These are phyloP conservation scores for Taphrina confusa DNA, from an alignment of 1,139 yeast genomes.

Conservation along the genomic window DNA sequence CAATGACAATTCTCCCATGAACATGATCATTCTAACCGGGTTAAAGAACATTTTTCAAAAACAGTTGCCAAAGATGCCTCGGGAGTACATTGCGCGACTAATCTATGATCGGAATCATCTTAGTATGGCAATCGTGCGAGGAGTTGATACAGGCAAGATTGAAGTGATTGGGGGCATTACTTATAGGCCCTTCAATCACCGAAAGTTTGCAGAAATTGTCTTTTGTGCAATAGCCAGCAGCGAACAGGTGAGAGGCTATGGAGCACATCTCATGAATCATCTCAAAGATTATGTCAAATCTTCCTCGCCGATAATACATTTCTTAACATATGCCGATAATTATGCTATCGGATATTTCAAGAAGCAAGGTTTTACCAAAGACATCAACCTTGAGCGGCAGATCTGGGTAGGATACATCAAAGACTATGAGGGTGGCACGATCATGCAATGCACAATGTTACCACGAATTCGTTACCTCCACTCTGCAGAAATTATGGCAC, in stretches of 20 bases:
- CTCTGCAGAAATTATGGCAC: slow-evolving; percentile 75
- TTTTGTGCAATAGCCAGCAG: slow-evolving; percentile 97
- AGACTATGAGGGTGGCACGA: slow-evolving; percentile 97
- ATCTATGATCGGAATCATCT: slow-evolving; percentile 93
- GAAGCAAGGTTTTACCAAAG: slow-evolving; percentile 97
- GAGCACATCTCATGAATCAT: slow-evolving; percentile 98
- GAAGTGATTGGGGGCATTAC: slow-evolving; percentile 98
- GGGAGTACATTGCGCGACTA: slow-evolving; percentile 89
- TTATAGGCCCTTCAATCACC: slow-evolving; percentile 84
- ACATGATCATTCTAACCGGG: slow-evolving; percentile 88
- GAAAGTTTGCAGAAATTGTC: slow-evolving; percentile 95
- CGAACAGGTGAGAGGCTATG: slow-evolving; percentile 96
- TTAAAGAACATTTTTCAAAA: slow-evolving; percentile 93
- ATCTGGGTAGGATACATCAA: slow-evolving; percentile 98
- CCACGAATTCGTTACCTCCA: slow-evolving; percentile 86
- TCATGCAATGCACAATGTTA: slow-evolving; percentile 95
- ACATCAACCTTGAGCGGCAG: slow-evolving; percentile 77
- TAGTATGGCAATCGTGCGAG: slow-evolving; percentile 92
- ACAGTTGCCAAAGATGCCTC: slow-evolving; percentile 97
- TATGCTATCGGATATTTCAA: slow-evolving; percentile 98
- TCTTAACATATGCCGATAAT: slow-evolving; percentile 94
- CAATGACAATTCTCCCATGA: slow-evolving; percentile 85
- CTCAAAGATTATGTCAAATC: slow-evolving; percentile 90
- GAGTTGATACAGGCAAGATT: slow-evolving; percentile 56
- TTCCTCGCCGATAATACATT: slow-evolving; percentile 81